Percentiles rank a stretch among this genome's conserved stretches.
phyloP scores from a whole-genome alignment of 192 early-diverging fungal genomes.

The Geosiphon pyriformis region DNA sequence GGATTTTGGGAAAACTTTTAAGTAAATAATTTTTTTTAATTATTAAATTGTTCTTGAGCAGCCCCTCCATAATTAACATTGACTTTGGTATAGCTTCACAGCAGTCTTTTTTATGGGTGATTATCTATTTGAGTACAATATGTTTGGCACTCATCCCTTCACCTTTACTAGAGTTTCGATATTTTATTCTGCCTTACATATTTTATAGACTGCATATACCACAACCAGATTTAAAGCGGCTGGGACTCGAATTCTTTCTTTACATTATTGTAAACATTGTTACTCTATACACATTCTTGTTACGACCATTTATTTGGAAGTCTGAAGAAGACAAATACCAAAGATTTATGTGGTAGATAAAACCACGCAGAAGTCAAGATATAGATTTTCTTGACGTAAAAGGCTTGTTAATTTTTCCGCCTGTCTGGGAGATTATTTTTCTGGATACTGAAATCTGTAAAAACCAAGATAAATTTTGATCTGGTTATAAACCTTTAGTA shows the following conservation, averaged over 20 bases:
- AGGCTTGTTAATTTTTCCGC: too few relatives aligned
- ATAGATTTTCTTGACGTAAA: too few relatives aligned
- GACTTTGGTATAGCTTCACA: conserved; percentile 26
- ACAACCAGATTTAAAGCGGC: conserved; percentile 25
- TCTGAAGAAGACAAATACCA: conserved; percentile 63
- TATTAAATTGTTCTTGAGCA: too few relatives aligned
- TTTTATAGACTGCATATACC: conserved; percentile 66
- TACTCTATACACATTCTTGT: conserved; percentile 75
- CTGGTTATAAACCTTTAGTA: too few relatives aligned
- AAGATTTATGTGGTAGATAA: conserved; percentile 90
- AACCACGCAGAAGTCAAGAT: too few relatives aligned
- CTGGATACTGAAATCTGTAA: too few relatives aligned
- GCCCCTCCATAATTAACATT: neutral
- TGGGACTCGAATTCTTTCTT: conserved; percentile 39
- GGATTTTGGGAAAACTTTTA: conserved; percentile 35
- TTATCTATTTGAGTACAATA: conserved; percentile 49
- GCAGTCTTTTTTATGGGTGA: conserved; percentile 47
- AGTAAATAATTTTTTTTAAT: conserved; percentile 34
- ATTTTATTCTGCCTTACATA: conserved; percentile 86
- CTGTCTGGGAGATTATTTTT: too few relatives aligned
- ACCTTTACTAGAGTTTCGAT: conserved; percentile 91
- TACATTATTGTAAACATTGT: conserved; percentile 55
- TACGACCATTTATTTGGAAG: conserved; percentile 69
- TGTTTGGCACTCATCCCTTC: conserved; percentile 77
- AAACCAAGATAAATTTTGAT: too few relatives aligned